phyloP scores from a whole-genome alignment of 805 yeast species.

The Spathaspora girioi region DNA sequence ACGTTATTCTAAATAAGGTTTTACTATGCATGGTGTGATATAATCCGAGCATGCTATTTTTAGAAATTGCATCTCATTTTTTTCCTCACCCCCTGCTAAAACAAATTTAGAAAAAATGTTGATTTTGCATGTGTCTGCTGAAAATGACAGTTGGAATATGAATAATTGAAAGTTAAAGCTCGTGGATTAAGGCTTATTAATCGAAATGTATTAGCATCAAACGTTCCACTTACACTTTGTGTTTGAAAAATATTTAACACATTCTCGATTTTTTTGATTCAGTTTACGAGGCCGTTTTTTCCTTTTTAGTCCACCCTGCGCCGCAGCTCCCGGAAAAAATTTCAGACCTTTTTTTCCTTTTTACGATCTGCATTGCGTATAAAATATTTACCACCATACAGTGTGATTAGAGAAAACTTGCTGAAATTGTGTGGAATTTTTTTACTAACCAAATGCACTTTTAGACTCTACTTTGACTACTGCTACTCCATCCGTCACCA shows the following conservation, averaged over 20 bases:
- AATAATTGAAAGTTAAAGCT: too few species aligned
- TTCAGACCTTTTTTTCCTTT: not conserved
- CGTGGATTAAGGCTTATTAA: too few species aligned
- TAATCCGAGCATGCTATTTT: not conserved
- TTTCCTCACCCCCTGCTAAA: not conserved
- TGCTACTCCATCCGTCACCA: slow-evolving; percentile 53
- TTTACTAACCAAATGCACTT: slow-evolving; percentile 7
- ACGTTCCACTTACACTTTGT: not conserved
- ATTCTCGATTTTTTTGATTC: not conserved
- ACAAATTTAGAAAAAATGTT: too few species aligned
- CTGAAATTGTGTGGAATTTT: not conserved
- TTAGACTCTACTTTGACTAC: slow-evolving; percentile 46
- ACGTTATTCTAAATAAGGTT: too few species aligned
- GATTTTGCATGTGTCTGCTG: too few species aligned
- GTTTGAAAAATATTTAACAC: not conserved
- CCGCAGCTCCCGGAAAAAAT: not conserved
- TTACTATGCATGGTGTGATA: not conserved
- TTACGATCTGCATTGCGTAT: not conserved
- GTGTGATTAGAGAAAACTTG: not conserved
- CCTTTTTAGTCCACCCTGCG: slow-evolving; percentile 1
- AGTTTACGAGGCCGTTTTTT: not conserved
- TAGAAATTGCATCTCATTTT: not conserved
- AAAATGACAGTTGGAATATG: too few species aligned
- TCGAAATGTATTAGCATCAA: not conserved
- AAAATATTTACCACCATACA: not conserved